Percentiles rank a stretch among this genome's conserved stretches.
Conservation (phyloP, 2,329 filamentous ascomycete species). For the Paracoccidioides brasiliensis region DNA sequence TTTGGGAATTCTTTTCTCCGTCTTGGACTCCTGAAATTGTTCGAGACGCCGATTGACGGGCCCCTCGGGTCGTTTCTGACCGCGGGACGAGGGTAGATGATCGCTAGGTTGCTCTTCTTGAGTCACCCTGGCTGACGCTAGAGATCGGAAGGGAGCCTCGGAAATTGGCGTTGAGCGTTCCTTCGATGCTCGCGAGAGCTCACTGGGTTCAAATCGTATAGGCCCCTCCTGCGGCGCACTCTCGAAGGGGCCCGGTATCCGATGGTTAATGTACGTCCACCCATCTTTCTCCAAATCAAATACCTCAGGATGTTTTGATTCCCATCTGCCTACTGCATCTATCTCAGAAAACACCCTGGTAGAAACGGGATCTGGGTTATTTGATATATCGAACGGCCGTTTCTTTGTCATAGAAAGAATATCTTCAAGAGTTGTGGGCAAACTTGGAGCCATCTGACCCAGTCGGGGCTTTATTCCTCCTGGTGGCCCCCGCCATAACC, state of each 20-base stretch:
- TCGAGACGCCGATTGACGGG: slow-evolving; percentile 5
- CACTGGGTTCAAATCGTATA: slow-evolving; percentile 22
- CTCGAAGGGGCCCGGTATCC: slow-evolving; percentile 20
- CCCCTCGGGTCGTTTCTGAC: not conserved
- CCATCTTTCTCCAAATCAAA: slow-evolving; percentile 15
- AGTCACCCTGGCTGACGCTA: not conserved
- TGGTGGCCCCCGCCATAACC: not conserved
- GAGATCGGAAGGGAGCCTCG: not conserved
- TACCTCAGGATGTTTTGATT: slow-evolving; percentile 21
- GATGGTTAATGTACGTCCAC: slow-evolving; percentile 28
- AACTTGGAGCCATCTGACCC: not conserved
- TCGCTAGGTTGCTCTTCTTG: not conserved
- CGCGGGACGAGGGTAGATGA: not conserved
- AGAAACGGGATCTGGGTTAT: slow-evolving; percentile 15
- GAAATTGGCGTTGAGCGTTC: slow-evolving; percentile 6
- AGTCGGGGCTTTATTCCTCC: not conserved
- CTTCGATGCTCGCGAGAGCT: slow-evolving; percentile 6
- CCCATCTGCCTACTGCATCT: slow-evolving; percentile 26
- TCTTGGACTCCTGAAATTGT: slow-evolving; percentile 5
- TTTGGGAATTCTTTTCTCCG: not conserved
- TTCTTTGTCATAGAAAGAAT: slow-evolving; percentile 15
- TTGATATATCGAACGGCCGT: slow-evolving; percentile 9
- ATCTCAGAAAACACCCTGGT: slow-evolving; percentile 19
- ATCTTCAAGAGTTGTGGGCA: slow-evolving; percentile 17
- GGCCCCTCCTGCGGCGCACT: slow-evolving; percentile 19